Evolutionary conservation across 495 filamentous ascomycete species (phyloP).

Genomic region (Immersiella caudata): DNA sequence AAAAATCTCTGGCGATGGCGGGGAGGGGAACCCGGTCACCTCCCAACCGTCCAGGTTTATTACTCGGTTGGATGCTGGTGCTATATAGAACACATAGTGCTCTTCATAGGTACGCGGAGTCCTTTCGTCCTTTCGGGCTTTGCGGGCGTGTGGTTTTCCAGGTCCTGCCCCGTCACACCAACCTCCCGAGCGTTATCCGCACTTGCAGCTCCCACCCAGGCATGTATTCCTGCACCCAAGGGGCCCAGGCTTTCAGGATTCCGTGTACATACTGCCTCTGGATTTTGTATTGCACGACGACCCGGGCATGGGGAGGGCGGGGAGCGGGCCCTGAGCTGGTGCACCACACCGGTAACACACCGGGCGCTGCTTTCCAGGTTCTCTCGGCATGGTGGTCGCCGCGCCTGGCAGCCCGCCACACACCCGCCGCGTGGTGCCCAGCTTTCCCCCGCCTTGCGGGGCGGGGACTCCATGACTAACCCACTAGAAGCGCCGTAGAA

Average conservation of each 20-base stretch:
- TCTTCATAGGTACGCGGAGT: background rate
- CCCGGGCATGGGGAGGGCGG: too few relatives aligned
- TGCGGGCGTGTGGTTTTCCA: background rate
- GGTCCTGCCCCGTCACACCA: background rate
- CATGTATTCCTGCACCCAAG: too few relatives aligned
- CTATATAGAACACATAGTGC: background rate
- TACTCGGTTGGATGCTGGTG: constrained; percentile 1
- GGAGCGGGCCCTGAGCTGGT: too few relatives aligned
- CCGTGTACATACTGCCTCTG: too few relatives aligned
- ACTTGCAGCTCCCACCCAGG: too few relatives aligned
- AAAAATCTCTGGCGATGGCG: constrained; percentile 17
- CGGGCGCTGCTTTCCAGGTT: too few relatives aligned
- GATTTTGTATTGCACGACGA: too few relatives aligned
- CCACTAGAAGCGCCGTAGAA: background rate
- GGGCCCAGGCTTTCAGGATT: too few relatives aligned
- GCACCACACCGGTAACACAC: too few relatives aligned
- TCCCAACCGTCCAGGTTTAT: background rate
- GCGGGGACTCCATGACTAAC: background rate
- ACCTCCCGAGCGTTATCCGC: too few relatives aligned
- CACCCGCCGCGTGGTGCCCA: background rate
- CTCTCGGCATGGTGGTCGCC: too few relatives aligned
- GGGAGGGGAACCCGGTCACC: constrained; percentile 29
- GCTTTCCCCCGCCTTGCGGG: background rate
- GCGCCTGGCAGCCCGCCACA: too few relatives aligned
- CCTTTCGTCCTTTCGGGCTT: background rate